Conservation (phyloP, 257 asterid genomes). For the Solanum paucissectum region DNA sequence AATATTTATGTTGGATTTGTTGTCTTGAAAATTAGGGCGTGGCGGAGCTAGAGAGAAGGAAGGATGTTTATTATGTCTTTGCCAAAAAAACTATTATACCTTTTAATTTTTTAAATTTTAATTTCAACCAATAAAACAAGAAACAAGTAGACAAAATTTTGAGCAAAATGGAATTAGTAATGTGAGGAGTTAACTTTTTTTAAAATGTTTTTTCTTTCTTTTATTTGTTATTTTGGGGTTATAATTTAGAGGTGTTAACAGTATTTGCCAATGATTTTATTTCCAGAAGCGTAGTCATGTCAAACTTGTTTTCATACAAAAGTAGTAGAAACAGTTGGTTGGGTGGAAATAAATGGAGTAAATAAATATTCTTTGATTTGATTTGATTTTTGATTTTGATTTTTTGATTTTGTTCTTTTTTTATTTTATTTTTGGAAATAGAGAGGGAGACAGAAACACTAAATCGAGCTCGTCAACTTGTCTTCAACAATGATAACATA, state of each 20-base stretch:
- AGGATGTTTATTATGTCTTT: neutral
- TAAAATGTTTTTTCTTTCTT: neutral
- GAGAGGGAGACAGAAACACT: conserved; percentile 95
- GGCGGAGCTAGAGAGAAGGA: neutral
- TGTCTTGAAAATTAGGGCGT: neutral
- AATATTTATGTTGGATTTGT: neutral
- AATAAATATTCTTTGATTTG: conserved; percentile 15
- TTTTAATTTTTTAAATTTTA: neutral
- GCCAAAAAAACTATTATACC: neutral
- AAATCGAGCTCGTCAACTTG: conserved; percentile 91
- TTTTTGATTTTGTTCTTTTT: neutral
- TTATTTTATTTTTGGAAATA: conserved; percentile 3
- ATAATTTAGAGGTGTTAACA: neutral
- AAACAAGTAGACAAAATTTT: neutral
- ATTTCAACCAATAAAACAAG: neutral
- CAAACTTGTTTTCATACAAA: conserved; percentile 23
- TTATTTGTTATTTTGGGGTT: neutral
- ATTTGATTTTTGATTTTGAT: neutral
- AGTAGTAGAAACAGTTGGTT: neutral
- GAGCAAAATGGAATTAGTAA: neutral
- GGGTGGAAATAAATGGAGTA: neutral
- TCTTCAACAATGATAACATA: conserved; percentile 53
- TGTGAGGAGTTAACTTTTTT: neutral
- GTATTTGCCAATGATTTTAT: conserved; percentile 10
- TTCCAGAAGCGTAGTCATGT: conserved; percentile 17